Evolutionary conservation across 2,329 filamentous ascomycete genomes (phyloP).

Genomic region (Diaporthe longicolla): DNA sequence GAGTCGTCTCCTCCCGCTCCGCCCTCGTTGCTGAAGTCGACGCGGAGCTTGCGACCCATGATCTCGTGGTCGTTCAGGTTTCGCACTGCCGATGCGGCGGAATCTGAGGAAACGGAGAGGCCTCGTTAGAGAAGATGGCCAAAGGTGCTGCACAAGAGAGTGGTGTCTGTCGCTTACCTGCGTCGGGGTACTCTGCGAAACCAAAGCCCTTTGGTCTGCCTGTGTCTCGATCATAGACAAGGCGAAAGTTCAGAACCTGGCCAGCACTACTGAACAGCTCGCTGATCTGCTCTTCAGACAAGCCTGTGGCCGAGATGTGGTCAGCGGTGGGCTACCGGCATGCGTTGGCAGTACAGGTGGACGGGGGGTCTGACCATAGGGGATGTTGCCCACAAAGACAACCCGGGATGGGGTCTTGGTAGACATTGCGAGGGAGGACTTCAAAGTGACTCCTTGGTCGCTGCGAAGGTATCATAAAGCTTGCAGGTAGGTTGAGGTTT

Average conservation of each 20-base stretch:
- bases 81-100: slow-evolving; percentile 92
- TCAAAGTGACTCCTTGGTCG: not conserved
- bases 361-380: slow-evolving; percentile 72
- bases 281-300: slow-evolving; percentile 95
- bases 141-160: slow-evolving; percentile 15
- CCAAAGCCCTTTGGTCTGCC: slow-evolving; percentile 96
- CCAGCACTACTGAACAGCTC: slow-evolving; percentile 94
- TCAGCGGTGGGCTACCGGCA: slow-evolving; percentile 15
- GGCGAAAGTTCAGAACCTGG: slow-evolving; percentile 89
- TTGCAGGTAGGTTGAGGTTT: not conserved
- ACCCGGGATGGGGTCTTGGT: slow-evolving; percentile 82
- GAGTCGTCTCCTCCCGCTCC: slow-evolving; percentile 53
- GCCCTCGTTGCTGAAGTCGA: slow-evolving; percentile 96
- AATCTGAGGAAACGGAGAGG: slow-evolving; percentile 61
- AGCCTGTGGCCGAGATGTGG: slow-evolving; percentile 67
- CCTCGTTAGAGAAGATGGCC: slow-evolving; percentile 33
- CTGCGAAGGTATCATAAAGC: slow-evolving; percentile 5
- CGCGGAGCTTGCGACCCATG: slow-evolving; percentile 92
- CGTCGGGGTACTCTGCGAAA: slow-evolving; percentile 95
- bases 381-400: slow-evolving; percentile 88
- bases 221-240: slow-evolving; percentile 96
- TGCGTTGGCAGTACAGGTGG: not conserved
- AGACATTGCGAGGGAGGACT: slow-evolving; percentile 67
- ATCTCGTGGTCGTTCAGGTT: slow-evolving; percentile 97
- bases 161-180: slow-evolving; percentile 68